A percentile compares a stretch with the other conserved stretches of the same genome.
phyloP scores from a whole-genome alignment of 1,284 basidiomycete species.

The Fomitopsis betulina region DNA sequence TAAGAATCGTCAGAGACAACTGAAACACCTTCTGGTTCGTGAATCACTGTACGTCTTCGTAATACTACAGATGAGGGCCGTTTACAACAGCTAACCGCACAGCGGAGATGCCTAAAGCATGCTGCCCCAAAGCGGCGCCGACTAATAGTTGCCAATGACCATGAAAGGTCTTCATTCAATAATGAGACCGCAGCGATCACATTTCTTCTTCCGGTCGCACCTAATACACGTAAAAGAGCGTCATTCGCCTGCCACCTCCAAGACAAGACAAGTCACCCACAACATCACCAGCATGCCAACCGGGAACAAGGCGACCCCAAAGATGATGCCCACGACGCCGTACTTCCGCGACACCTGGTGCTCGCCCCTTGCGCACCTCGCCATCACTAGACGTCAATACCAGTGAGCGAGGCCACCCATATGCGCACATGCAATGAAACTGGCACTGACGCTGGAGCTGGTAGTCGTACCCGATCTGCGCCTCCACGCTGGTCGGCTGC shows the following conservation, averaged over 20 bases:
- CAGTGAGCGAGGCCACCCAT: background rate
- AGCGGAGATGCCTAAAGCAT: background rate
- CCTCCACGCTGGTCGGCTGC: background rate
- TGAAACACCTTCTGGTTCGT: too few relatives aligned
- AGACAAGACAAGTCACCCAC: conserved; percentile 10
- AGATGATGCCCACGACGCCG: conserved; percentile 18
- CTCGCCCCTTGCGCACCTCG: conserved; percentile 21
- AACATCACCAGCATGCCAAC: conserved; percentile 18
- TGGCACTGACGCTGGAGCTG: background rate
- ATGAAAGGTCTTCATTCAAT: background rate
- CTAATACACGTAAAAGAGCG: conserved; percentile 4
- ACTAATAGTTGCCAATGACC: too few relatives aligned
- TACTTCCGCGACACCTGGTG: conserved; percentile 19
- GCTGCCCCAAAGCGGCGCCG: too few relatives aligned
- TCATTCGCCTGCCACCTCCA: background rate
- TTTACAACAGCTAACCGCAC: background rate
- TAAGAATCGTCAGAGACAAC: too few relatives aligned
- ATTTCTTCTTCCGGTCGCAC: conserved; percentile 17
- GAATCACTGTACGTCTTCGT: background rate
- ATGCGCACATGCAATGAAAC: background rate
- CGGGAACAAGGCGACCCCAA: conserved; percentile 19
- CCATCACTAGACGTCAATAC: conserved; percentile 13
- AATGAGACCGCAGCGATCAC: conserved; percentile 16
- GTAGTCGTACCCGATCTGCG: background rate
- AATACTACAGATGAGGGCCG: background rate